These are phyloP conservation scores for Aspergillus awamori DNA, from an alignment of 2,329 filamentous ascomycete species.

Conservation along the genomic window DNA sequence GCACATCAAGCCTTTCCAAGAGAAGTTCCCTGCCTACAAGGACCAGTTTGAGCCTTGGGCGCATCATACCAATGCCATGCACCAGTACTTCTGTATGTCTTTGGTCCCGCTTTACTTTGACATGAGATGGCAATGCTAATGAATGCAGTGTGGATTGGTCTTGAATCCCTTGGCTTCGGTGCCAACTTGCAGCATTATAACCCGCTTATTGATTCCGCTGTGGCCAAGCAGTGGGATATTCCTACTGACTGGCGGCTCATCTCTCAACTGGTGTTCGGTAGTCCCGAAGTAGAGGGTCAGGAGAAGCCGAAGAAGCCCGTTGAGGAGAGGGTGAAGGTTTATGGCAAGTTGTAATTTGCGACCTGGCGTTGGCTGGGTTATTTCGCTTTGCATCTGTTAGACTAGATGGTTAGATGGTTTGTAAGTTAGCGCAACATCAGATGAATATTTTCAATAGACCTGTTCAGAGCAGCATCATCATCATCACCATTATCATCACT, in stretches of 20 bases:
- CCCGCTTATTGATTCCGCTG: slow-evolving; percentile 76
- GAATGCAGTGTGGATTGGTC: slow-evolving; percentile 69
- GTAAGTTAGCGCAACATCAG: not conserved
- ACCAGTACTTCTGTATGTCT: slow-evolving; percentile 65
- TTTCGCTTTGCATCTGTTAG: not conserved
- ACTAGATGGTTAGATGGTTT: not conserved
- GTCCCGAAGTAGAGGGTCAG: slow-evolving; percentile 56
- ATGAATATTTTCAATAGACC: not conserved
- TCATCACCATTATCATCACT: not conserved
- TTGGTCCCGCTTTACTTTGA: not conserved
- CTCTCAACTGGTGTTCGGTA: slow-evolving; percentile 83
- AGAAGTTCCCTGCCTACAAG: slow-evolving; percentile 71
- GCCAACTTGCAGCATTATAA: slow-evolving; percentile 94
- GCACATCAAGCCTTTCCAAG: slow-evolving; percentile 66
- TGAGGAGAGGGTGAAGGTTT: slow-evolving; percentile 69
- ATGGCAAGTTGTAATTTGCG: slow-evolving; percentile 40
- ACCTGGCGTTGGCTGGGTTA: not conserved
- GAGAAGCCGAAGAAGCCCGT: slow-evolving; percentile 68
- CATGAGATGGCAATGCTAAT: not conserved
- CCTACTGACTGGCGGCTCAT: slow-evolving; percentile 74
- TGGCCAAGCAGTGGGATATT: slow-evolving; percentile 69
- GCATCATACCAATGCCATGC: slow-evolving; percentile 76
- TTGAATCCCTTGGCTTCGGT: slow-evolving; percentile 81
- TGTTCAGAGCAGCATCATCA: not conserved
- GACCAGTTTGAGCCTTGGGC: slow-evolving; percentile 80